A percentile compares a stretch with the other conserved stretches of the same genome.
Evolutionary conservation across 768 basidiomycete genomes (phyloP).

Genomic region (Candolleomyces efflorescens): DNA sequence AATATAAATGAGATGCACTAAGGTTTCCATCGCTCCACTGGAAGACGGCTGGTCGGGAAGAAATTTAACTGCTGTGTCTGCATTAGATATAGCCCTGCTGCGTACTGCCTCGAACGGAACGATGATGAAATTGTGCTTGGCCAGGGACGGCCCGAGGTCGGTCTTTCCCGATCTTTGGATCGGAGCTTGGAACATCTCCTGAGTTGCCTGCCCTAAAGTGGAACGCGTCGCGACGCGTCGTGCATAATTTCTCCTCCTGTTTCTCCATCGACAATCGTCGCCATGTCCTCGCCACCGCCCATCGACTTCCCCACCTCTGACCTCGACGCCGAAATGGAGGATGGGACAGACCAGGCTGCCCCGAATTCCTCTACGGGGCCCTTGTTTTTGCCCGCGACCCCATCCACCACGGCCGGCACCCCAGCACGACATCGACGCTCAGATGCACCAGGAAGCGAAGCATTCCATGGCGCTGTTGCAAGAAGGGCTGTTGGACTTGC

Average conservation of each 20-base stretch:
- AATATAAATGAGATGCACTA: conserved; percentile 52
- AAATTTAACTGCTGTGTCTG: not conserved
- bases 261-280: conserved; percentile 9
- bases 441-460: conserved; percentile 40
- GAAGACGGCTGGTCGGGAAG: not conserved
- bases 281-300: conserved; percentile 63
- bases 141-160: no score
- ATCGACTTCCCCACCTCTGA: conserved; percentile 66
- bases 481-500: conserved; percentile 51
- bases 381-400: conserved; percentile 53
- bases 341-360: conserved; percentile 18
- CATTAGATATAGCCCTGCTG: not conserved
- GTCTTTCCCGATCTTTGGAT: not conserved
- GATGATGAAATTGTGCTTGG: no score
- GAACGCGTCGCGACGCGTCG: conserved; percentile 54
- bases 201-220: conserved; percentile 9
- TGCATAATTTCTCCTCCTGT: conserved; percentile 10
- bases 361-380: conserved; percentile 37
- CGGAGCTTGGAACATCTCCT: not conserved
- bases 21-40: conserved; percentile 10
- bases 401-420: conserved; percentile 44
- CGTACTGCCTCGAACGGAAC: not conserved
- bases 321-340: conserved; percentile 52
- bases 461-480: conserved; percentile 42
- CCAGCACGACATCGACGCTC: conserved; percentile 37